These are phyloP conservation scores for Bacterosira constricta DNA, from an alignment of 108 stramenopile species.

Conservation along the genomic window DNA sequence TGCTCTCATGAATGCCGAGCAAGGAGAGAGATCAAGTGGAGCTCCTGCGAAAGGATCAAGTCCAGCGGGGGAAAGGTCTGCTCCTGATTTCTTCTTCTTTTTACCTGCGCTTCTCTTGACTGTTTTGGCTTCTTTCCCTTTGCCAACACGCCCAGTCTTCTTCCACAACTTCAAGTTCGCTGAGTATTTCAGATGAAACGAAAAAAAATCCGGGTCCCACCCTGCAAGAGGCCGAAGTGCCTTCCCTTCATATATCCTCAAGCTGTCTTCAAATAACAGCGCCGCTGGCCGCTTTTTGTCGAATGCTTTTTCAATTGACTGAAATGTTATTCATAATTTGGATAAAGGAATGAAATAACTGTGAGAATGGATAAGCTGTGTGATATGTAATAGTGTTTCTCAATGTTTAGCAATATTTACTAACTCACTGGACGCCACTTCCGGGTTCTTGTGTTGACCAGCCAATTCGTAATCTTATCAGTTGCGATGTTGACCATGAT, in stretches of 20 bases:
- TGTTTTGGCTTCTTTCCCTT: background rate
- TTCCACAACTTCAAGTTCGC: constrained; percentile 6
- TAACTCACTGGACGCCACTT: constrained; percentile 56
- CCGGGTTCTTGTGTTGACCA: constrained; percentile 64
- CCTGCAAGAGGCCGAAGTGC: constrained; percentile 20
- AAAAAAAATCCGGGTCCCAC: constrained; percentile 26
- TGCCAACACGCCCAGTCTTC: background rate
- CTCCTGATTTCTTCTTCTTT: no score
- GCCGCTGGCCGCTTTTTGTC: constrained; percentile 54
- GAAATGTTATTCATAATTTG: background rate
- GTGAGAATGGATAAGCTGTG: no score
- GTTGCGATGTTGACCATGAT: constrained; percentile 1
- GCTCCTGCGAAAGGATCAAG: no score
- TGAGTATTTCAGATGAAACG: constrained; percentile 1
- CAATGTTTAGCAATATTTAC: no score
- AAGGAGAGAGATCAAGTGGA: no score
- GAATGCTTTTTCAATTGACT: constrained; percentile 53
- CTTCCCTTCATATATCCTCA: constrained; percentile 52
- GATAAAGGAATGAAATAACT: background rate
- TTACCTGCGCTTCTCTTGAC: constrained; percentile 1
- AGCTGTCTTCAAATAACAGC: constrained; percentile 57
- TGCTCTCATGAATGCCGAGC: no score
- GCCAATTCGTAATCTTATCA: constrained; percentile 51
- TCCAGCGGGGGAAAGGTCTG: no score
- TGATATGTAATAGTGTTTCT: no score